Base-by-base conservation (phyloP, 2,329 filamentous ascomycete species). In the Cladosporium sp. region DNA sequence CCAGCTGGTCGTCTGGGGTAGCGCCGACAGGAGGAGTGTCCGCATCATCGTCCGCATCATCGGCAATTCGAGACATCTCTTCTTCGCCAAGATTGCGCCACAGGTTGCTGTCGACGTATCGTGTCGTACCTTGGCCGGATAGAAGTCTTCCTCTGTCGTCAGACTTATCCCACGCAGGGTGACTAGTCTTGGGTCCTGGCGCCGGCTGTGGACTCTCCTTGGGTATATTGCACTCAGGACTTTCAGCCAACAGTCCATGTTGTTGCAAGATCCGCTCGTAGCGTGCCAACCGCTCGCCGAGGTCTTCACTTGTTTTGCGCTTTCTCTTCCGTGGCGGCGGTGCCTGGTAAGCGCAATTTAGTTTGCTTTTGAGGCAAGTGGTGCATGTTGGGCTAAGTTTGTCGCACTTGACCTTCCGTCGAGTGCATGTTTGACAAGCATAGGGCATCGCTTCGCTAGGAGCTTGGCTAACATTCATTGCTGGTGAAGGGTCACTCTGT, bases 391-490 rank as follows among this genome's bases (percentile, higher is more conserved):
- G 70, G 13, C 64, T 57, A 36, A 58, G 52, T 54, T 66, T 71
- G 61, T 76, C 67, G 62, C 75, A 77, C 61, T 73, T 75, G 8
- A 76, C 71, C 58, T 77, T 78, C 40, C 72, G 65, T 22, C 70
- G 59, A 2, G 67, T 64, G 53, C 70, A 71, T n/a, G 65, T 69
- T 15, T 68, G 61, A 58, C 69, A 71, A 13, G 68, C 63, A 42
- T 63, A 69, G 28, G 63, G 61, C 67, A 70, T 70, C 3, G 17
- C 12, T 5, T 36, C 28, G 12, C 17, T 19, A 13, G 45, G 28
- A 24, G 60, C 58, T 28, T 56, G 45, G 34, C 35, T 40, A 19
- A 4, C 9, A 5, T 5, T 24, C 22, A 13, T 17, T 15, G 22
- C 35, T 44, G 24, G 20, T 20, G 28, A 15, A 12, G 15, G 15